Evolutionary conservation across 495 filamentous ascomycete genomes (phyloP).

Genomic region (Penicillium lividum): DNA sequence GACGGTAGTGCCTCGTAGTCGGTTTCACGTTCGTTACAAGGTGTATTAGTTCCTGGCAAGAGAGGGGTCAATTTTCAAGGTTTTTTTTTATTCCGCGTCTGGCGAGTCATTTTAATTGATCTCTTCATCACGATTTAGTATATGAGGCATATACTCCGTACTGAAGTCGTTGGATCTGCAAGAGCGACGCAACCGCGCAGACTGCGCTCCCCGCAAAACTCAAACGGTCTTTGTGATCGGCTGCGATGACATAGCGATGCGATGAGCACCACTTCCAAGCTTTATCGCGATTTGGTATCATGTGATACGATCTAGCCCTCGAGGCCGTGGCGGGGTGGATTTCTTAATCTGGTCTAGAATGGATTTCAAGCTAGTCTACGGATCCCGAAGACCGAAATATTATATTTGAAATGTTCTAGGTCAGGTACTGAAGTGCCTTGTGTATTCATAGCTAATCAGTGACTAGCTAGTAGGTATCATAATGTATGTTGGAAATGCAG

Average conservation of each 20-base stretch:
- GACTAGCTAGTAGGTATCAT: background rate
- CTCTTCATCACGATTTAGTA: no score
- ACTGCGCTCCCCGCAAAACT: background rate
- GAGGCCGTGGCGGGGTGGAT: background rate
- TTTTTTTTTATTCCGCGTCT: constrained; percentile 13
- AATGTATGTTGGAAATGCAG: background rate
- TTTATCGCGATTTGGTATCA: background rate
- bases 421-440: background rate
- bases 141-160: background rate
- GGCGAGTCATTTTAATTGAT: constrained; percentile 5
- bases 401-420: background rate
- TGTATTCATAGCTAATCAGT: background rate
- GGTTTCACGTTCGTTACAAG: background rate
- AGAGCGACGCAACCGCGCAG: background rate
- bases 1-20: constrained; percentile 8
- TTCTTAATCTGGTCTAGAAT: background rate
- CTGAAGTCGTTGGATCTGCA: background rate
- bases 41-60: background rate
- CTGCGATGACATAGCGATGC: background rate
- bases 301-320: background rate
- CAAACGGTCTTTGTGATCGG: background rate
- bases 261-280: background rate
- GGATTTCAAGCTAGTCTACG: background rate
- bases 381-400: background rate
- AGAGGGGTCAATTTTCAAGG: background rate